phyloP scores from a whole-genome alignment of 2,329 filamentous ascomycete genomes.

The Fusarium buxicola region DNA sequence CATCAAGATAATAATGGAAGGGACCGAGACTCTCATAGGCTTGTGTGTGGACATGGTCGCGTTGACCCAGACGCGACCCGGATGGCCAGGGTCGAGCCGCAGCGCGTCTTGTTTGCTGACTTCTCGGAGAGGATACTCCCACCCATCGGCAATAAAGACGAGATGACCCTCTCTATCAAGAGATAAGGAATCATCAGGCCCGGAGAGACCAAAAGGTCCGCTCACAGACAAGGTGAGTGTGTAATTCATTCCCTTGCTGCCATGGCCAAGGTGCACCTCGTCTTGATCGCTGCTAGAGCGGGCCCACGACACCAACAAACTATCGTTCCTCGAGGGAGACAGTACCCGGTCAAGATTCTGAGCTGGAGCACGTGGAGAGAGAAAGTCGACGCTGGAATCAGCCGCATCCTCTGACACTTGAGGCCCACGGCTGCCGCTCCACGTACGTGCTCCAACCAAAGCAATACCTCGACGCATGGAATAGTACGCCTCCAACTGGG shows the following conservation, averaged over 20 bases:
- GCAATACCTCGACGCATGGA: constrained; percentile 27
- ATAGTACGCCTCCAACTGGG: constrained; percentile 22
- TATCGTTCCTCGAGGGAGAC: fast-evolving
- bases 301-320: neutral
- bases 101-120: constrained; percentile 7
- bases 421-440: constrained; percentile 17
- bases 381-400: constrained; percentile 8
- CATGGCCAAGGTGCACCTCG: neutral
- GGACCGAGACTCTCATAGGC: neutral
- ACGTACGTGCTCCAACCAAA: constrained; percentile 16
- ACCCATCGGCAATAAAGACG: constrained; percentile 4
- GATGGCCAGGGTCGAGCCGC: constrained; percentile 10
- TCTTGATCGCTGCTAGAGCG: neutral
- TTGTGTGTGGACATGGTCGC: constrained; percentile 18
- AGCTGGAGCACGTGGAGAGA: constrained; percentile 10
- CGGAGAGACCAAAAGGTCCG: neutral
- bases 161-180: neutral
- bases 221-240: constrained; percentile 1
- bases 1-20: neutral
- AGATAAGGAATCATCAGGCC: neutral
- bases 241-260: constrained; percentile 27
- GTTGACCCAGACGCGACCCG: constrained; percentile 24
- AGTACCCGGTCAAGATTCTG: constrained; percentile 13
- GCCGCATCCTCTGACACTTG: neutral
- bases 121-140: constrained; percentile 20